Evolutionary conservation across 139 green algal genomes (phyloP).

Genomic region (Chlorella sp.): DNA sequence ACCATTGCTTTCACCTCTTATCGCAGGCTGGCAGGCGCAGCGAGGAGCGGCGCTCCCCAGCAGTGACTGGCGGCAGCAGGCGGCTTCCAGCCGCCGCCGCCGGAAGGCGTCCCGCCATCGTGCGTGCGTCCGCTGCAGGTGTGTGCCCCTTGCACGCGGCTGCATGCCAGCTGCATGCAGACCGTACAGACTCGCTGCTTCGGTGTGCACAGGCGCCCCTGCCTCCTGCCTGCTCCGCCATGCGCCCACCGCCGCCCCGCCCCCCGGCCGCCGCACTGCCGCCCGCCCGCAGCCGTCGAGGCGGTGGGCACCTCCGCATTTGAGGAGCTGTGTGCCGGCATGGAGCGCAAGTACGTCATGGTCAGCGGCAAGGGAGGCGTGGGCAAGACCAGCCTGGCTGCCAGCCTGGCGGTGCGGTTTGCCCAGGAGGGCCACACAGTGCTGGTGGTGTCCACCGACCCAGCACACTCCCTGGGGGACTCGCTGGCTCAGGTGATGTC

Average conservation of each 20-base stretch:
- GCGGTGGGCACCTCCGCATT: constrained; percentile 45
- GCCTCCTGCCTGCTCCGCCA: background rate
- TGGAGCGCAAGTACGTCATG: constrained; percentile 91
- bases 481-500: constrained; percentile 92
- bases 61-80: too few species aligned
- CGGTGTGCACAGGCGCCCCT: background rate
- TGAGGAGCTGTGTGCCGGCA: constrained; percentile 70
- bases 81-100: too few species aligned
- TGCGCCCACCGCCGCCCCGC: too few species aligned
- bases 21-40: background rate
- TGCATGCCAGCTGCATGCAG: too few species aligned
- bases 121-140: background rate
- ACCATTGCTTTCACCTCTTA: background rate
- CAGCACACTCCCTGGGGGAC: constrained; percentile 96
- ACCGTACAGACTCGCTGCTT: too few species aligned
- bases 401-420: constrained; percentile 89
- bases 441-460: constrained; percentile 97
- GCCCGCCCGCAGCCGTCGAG: background rate
- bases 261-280: background rate
- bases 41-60: too few species aligned
- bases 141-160: background rate
- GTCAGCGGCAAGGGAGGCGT: constrained; percentile 94
- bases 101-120: background rate
- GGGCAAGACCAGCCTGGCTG: constrained; percentile 95
- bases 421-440: constrained; percentile 88